phyloP scores from a whole-genome alignment of 2,329 filamentous ascomycete genomes.

The Bipolaris zeicola region DNA sequence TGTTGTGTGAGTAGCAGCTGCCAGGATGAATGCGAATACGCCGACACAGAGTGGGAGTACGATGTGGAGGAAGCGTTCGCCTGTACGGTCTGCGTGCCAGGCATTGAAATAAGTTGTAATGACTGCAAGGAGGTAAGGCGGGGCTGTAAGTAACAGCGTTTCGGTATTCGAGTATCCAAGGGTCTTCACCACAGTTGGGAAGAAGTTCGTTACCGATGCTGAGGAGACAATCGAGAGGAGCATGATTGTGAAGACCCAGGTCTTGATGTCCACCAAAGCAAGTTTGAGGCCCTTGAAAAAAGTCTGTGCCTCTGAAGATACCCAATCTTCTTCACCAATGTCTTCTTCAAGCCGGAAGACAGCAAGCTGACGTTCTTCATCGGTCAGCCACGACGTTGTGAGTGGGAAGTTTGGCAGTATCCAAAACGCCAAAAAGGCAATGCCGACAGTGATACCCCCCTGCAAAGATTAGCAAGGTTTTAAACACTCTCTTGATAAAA shows the following conservation, averaged over 20 bases:
- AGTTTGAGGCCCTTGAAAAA: slow-evolving; percentile 50
- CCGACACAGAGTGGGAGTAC: slow-evolving; percentile 65
- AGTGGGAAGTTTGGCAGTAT: slow-evolving; percentile 71
- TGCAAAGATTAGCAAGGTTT: slow-evolving; percentile 39
- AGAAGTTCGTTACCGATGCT: slow-evolving; percentile 56
- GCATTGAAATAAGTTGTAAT: slow-evolving; percentile 69
- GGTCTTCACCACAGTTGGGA: slow-evolving; percentile 67
- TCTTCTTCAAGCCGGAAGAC: slow-evolving; percentile 47
- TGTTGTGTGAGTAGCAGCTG: slow-evolving; percentile 64
- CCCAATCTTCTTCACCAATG: slow-evolving; percentile 50
- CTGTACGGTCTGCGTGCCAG: slow-evolving; percentile 72
- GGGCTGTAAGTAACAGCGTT: slow-evolving; percentile 56
- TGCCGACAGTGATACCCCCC: slow-evolving; percentile 66
- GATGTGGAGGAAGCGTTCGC: slow-evolving; percentile 74
- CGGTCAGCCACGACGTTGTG: slow-evolving; percentile 48
- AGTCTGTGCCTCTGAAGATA: slow-evolving; percentile 41
- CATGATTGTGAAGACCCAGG: slow-evolving; percentile 48
- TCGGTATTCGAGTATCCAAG: slow-evolving; percentile 62
- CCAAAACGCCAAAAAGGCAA: slow-evolving; percentile 63
- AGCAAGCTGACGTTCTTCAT: slow-evolving; percentile 48
- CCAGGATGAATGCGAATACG: slow-evolving; percentile 69
- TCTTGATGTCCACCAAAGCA: slow-evolving; percentile 49
- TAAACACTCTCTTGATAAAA: background rate
- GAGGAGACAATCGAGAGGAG: slow-evolving; percentile 50
- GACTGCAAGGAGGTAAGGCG: slow-evolving; percentile 57